A percentile compares a stretch with the other conserved stretches of the same genome.
Conservation (phyloP, 2,329 filamentous ascomycete genomes). For the Trichoderma aggressivum region DNA sequence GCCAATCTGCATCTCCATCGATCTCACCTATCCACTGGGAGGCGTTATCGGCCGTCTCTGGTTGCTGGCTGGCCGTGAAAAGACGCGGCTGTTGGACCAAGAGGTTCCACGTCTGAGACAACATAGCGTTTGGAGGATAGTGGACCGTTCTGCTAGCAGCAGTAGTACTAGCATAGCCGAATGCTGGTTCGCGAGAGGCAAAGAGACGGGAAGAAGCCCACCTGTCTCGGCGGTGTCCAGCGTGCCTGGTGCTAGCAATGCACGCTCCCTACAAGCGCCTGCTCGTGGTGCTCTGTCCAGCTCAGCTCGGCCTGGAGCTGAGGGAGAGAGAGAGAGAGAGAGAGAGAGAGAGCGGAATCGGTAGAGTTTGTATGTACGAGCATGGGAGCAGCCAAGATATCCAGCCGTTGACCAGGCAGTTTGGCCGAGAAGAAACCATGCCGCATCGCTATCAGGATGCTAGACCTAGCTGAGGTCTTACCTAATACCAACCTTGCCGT, state of each 20-base stretch:
- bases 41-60: constrained; percentile 6
- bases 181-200: constrained; percentile 2
- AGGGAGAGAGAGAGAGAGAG: too few species aligned
- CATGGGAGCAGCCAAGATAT: neutral
- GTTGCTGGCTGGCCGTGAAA: neutral
- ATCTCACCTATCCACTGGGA: constrained; percentile 2
- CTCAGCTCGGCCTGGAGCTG: neutral
- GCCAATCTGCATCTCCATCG: constrained; percentile 18
- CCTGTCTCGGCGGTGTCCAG: neutral
- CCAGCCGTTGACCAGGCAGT: neutral
- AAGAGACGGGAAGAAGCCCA: neutral
- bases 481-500: neutral
- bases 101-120: constrained; percentile 7
- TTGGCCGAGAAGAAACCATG: constrained; percentile 7
- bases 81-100: neutral
- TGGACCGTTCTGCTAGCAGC: neutral
- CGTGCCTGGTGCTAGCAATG: neutral
- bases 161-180: neutral
- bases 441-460: neutral
- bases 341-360: neutral
- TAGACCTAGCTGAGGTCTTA: neutral
- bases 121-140: neutral
- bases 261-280: neutral
- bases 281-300: neutral
- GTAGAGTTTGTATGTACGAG: neutral